Percentiles rank a stretch among this genome's conserved stretches.
These are phyloP conservation scores for Trichothecium roseum DNA, from an alignment of 2,329 filamentous ascomycete species.

Conservation along the genomic window DNA sequence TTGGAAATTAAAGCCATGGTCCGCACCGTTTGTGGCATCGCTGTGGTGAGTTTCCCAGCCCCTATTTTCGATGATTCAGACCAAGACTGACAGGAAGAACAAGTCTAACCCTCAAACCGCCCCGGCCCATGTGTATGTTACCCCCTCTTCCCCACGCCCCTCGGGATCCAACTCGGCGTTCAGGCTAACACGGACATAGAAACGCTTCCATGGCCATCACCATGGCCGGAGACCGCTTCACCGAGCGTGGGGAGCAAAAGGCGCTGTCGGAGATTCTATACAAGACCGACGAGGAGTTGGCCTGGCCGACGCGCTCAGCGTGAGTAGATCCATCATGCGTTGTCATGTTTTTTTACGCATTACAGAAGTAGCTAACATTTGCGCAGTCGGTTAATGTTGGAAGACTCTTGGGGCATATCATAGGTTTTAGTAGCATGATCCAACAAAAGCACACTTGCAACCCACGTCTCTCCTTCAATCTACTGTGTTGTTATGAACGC, in stretches of 20 bases:
- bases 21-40: slow-evolving; percentile 16
- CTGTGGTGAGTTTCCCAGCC: slow-evolving; percentile 10
- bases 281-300: slow-evolving; percentile 17
- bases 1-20: slow-evolving; percentile 17
- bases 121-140: not conserved
- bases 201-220: slow-evolving; percentile 17
- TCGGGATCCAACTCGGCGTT: no score
- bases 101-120: not conserved
- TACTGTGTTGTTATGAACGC: no score
- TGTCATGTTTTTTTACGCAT: no score
- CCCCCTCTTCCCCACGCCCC: no score
- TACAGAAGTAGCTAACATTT: no score
- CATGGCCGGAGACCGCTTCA: slow-evolving; percentile 27
- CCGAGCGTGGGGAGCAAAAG: slow-evolving; percentile 22
- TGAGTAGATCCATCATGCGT: no score
- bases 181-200: slow-evolving; percentile 5
- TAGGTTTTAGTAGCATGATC: no score
- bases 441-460: no score
- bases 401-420: no score
- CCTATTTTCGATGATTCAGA: not conserved
- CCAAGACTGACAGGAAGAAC: no score
- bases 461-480: no score
- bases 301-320: slow-evolving; percentile 17
- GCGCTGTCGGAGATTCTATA: slow-evolving; percentile 22
- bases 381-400: no score